These are phyloP conservation scores for Mitragyna speciosa DNA, from an alignment of 257 asterid genomes.

Conservation along the genomic window DNA sequence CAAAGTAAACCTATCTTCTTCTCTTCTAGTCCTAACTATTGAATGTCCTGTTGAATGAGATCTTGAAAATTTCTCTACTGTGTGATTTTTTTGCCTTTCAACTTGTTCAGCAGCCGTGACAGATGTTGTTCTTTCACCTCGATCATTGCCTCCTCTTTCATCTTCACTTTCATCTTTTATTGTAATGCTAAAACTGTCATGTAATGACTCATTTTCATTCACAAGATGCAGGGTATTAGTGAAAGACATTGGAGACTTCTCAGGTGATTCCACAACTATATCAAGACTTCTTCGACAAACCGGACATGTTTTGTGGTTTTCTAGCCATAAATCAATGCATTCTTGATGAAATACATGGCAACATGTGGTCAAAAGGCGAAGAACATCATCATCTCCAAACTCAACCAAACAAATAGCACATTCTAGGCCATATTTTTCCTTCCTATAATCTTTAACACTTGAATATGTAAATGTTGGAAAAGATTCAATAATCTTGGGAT, in stretches of 20 bases:
- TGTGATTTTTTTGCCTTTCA: not conserved
- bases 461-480: constrained; percentile 76
- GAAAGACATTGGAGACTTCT: constrained; percentile 21
- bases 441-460: constrained; percentile 56
- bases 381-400: constrained; percentile 49
- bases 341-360: constrained; percentile 87
- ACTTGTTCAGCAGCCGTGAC: not conserved
- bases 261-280: constrained; percentile 33
- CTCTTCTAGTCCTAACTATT: constrained; percentile 28
- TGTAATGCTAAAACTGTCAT: constrained; percentile 39
- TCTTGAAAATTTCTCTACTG: constrained; percentile 41
- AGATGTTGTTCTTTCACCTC: not conserved
- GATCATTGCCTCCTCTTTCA: not conserved
- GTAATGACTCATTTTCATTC: constrained; percentile 22
- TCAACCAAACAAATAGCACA: constrained; percentile 89
- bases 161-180: constrained; percentile 36
- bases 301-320: constrained; percentile 79
- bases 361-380: constrained; percentile 68
- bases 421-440: constrained; percentile 70
- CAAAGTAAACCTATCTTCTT: constrained; percentile 60
- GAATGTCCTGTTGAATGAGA: constrained; percentile 93
- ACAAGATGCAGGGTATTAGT: constrained; percentile 12
- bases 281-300: constrained; percentile 74
- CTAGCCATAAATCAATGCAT: constrained; percentile 92
- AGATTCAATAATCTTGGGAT: constrained; percentile 50